Percentiles rank a stretch among this genome's conserved stretches.
These are phyloP conservation scores for Kalanchoe fedtschenkoi DNA, from an alignment of 164 flowering plant genomes.

Conservation along the genomic window DNA sequence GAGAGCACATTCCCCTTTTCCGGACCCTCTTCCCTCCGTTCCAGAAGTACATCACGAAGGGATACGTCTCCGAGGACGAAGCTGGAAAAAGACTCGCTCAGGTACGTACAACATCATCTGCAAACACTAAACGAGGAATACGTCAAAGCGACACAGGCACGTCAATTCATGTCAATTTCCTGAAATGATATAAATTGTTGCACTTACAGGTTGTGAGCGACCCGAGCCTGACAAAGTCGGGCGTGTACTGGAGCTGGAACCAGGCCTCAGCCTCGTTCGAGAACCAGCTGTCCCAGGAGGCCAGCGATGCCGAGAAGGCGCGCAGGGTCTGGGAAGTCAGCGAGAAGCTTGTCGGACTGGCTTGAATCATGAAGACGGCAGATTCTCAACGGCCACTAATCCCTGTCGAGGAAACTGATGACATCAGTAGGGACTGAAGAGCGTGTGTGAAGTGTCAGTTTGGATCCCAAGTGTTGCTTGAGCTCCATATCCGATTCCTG, in stretches of 20 bases:
- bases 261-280: slow-evolving; percentile 81
- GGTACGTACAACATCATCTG: too few species aligned
- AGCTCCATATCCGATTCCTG: too few species aligned
- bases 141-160: background rate
- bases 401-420: background rate
- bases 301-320: slow-evolving; percentile 86
- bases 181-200: background rate
- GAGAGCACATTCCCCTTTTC: slow-evolving; percentile 89
- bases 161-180: background rate
- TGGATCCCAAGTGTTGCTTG: too few species aligned
- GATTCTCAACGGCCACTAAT: background rate
- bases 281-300: slow-evolving; percentile 90
- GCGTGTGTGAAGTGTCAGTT: too few species aligned
- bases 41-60: slow-evolving; percentile 97
- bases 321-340: slow-evolving; percentile 90
- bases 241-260: slow-evolving; percentile 99
- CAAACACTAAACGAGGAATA: too few species aligned
- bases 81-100: slow-evolving; percentile 90
- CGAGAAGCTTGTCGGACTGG: slow-evolving; percentile 93
- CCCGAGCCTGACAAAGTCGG: slow-evolving; percentile 90
- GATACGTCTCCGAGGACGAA: slow-evolving; percentile 84
- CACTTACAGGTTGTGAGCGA: slow-evolving; percentile 70
- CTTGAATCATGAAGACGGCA: background rate
- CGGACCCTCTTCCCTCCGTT: slow-evolving; percentile 93
- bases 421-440: background rate